Evolutionary conservation across 208 protist species (phyloP), one percentile per base, ranked within the genome.

Genomic region (Trypanosomatidae sp.): DNA sequence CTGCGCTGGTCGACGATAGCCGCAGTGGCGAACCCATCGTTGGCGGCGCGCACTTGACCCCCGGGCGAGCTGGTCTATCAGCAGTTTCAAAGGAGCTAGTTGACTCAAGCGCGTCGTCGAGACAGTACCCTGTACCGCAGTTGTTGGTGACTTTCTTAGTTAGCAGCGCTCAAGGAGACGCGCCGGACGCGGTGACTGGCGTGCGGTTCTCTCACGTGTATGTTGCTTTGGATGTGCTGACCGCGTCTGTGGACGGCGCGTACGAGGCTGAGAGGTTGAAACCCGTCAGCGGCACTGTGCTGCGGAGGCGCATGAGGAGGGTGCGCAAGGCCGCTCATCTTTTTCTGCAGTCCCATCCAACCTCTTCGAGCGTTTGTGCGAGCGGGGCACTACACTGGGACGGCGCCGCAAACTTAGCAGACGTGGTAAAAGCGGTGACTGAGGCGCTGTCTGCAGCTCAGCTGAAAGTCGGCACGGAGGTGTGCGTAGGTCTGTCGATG

Each of bases 161-260:
- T 4, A 52, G 58, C 50, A 36, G 58, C 15, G 52, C 74, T 4
- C 65, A 75, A 8, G 15, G 39, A 17, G 83, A 86, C 70, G 85
- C 82, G 7, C 73, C 85, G 2, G 74, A 90, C 12, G 79, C 82
- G 30, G 43, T 82, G 67, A 62, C 66, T 19, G 33, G 70, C 47
- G 65, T 80, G 44, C 70, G 66, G 47, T 80, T 80, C 36, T 73
- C 74, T 5, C 73, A 58, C 10, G 73, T 84, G n/a, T 79, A 80
- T 55, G 84, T 89, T 30, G 76, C 44, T 52, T 79, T 90, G 59
- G 86, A 92, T 19, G 84, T 81, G 39, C 39, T 96, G 36, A 74
- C 68, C 1, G 79, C 82, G 36, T 76, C 80, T 10, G 62, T 85
- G 17, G 71, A 71, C n/a, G 44, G 85, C n/a, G n/a, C 22, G 39